phyloP scores from a whole-genome alignment of 768 basidiomycete species.

The Stropharia rugosoannulata region DNA sequence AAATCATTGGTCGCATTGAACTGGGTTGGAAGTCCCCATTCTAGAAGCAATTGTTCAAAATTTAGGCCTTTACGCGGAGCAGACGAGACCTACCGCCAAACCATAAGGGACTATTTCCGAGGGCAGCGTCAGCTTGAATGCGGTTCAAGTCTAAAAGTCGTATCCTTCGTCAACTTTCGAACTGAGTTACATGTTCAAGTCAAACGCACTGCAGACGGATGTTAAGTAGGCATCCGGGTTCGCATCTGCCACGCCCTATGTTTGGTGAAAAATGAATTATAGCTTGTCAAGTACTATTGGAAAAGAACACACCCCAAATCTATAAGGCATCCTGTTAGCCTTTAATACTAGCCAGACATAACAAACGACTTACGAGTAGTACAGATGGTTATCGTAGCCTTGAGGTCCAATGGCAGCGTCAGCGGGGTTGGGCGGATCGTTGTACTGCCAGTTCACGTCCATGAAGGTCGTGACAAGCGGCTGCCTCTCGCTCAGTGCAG shows the following conservation, averaged over 20 bases:
- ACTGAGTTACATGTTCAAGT: background rate
- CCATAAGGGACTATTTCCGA: slow-evolving; percentile 38
- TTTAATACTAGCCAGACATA: background rate
- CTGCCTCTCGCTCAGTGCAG: slow-evolving; percentile 7
- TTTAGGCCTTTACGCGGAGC: background rate
- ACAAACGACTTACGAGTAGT: slow-evolving; percentile 55
- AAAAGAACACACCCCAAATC: slow-evolving; percentile 52
- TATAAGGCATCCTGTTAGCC: slow-evolving; percentile 19
- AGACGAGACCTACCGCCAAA: slow-evolving; percentile 33
- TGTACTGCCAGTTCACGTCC: slow-evolving; percentile 77
- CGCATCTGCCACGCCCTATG: slow-evolving; percentile 67
- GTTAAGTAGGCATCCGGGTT: slow-evolving; percentile 64
- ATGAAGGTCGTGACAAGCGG: slow-evolving; percentile 54
- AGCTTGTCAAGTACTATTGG: background rate
- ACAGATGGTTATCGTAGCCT: slow-evolving; percentile 77
- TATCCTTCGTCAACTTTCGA: background rate
- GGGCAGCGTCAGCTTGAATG: slow-evolving; percentile 34
- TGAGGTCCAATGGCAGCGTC: slow-evolving; percentile 69
- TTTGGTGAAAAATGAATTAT: background rate
- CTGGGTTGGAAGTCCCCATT: slow-evolving; percentile 59
- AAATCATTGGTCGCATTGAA: slow-evolving; percentile 63
- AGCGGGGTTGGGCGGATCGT: slow-evolving; percentile 70
- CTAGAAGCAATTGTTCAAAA: slow-evolving; percentile 15
- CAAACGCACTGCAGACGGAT: slow-evolving; percentile 64
- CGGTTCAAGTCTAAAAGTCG: slow-evolving; percentile 60